Evolutionary conservation across 306 rosid genomes (phyloP).

Genomic region (Rubus idaeus): DNA sequence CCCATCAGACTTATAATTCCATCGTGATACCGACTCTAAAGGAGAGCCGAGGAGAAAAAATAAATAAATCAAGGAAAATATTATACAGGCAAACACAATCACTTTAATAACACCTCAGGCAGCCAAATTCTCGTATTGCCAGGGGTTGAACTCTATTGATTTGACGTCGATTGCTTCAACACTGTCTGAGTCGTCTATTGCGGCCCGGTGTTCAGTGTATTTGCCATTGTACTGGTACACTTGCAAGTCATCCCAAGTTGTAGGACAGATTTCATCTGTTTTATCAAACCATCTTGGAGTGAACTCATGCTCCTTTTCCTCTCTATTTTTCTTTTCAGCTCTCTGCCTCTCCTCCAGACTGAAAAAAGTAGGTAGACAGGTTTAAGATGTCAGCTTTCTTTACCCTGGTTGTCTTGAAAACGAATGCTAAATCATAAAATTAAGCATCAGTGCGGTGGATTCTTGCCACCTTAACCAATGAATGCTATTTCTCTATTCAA

Average conservation of each 20-base stretch:
- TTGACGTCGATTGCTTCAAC: constrained; percentile 36
- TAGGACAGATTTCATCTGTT: constrained; percentile 58
- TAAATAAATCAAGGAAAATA: constrained; percentile 12
- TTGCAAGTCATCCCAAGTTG: constrained; percentile 86
- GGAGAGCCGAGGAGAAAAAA: constrained; percentile 1
- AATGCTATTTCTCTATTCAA: neutral
- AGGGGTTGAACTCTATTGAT: constrained; percentile 67
- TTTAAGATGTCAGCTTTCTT: constrained; percentile 11
- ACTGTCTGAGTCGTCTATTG: constrained; percentile 44
- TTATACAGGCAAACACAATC: constrained; percentile 18
- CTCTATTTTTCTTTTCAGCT: constrained; percentile 66
- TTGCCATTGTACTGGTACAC: constrained; percentile 71
- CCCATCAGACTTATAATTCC: constrained; percentile 7
- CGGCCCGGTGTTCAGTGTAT: constrained; percentile 53
- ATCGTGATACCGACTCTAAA: constrained; percentile 3
- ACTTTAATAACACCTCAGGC: constrained; percentile 26
- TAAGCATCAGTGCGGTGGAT: neutral
- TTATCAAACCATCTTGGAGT: constrained; percentile 70
- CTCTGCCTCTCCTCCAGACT: constrained; percentile 89
- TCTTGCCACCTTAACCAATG: neutral
- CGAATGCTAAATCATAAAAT: neutral
- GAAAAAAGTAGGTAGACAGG: constrained; percentile 21
- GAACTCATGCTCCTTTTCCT: constrained; percentile 52
- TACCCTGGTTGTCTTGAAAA: neutral
- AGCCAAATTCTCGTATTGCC: constrained; percentile 60